Evolutionary conservation across 106 monocot species (phyloP).

Genomic region (Narthecium ossifragum): DNA sequence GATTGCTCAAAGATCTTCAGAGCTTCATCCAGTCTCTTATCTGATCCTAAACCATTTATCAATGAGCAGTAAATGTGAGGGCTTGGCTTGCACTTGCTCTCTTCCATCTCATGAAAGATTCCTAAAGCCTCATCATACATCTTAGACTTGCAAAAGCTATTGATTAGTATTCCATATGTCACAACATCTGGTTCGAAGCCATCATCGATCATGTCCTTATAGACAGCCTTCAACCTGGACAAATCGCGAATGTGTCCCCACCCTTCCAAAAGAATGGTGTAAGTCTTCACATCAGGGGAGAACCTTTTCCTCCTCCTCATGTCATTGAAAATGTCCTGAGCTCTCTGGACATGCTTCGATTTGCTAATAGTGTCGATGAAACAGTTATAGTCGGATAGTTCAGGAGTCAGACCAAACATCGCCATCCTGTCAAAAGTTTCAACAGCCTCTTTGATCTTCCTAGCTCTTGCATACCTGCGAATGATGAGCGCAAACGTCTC

Average conservation of each 20-base stretch:
- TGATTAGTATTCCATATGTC: constrained; percentile 74
- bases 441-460: constrained; percentile 63
- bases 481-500: constrained; percentile 60
- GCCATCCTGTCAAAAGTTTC: constrained; percentile 69
- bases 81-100: constrained; percentile 44
- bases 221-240: constrained; percentile 38
- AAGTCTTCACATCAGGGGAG: constrained; percentile 69
- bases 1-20: constrained; percentile 57
- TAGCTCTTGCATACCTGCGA: constrained; percentile 70
- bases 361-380: constrained; percentile 69
- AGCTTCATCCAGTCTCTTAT: constrained; percentile 69
- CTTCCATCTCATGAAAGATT: constrained; percentile 55
- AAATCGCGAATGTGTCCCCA: constrained; percentile 57
- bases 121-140: constrained; percentile 58
- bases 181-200: constrained; percentile 74
- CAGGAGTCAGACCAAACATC: constrained; percentile 39
- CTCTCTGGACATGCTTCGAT: constrained; percentile 59
- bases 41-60: constrained; percentile 81
- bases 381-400: constrained; percentile 57
- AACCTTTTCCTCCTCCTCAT: constrained; percentile 52
- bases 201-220: constrained; percentile 52
- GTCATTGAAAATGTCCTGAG: constrained; percentile 54
- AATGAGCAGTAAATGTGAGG: constrained; percentile 81
- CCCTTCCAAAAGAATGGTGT: constrained; percentile 84
- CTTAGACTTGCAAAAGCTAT: constrained; percentile 58